These are phyloP conservation scores for Pseudocercospora fuligena DNA, from an alignment of 2,329 filamentous ascomycete species.

Conservation along the genomic window DNA sequence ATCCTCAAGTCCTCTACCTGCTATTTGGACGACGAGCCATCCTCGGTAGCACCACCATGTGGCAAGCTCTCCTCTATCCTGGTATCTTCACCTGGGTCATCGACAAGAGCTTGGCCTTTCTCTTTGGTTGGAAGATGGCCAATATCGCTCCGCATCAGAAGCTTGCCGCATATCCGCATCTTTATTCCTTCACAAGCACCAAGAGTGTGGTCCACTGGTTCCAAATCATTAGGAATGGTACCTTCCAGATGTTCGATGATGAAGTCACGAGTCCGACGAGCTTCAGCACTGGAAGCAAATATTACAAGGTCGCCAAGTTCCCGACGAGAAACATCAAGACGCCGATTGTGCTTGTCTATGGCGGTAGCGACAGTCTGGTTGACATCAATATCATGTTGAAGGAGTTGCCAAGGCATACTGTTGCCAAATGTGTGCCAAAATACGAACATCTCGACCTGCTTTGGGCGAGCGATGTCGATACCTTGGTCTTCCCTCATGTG, in stretches of 20 bases:
- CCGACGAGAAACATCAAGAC: constrained; percentile 97
- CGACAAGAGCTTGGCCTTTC: constrained; percentile 76
- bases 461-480: constrained; percentile 85
- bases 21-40: constrained; percentile 92
- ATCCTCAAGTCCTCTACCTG: constrained; percentile 87
- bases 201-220: constrained; percentile 99
- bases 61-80: constrained; percentile 94
- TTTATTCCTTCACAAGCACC: constrained; percentile 95
- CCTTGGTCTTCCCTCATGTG: constrained; percentile 86
- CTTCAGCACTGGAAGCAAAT: constrained; percentile 73
- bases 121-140: constrained; percentile 85
- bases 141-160: constrained; percentile 91
- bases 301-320: constrained; percentile 95
- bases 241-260: constrained; percentile 98
- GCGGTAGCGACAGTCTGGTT: constrained; percentile 89
- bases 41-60: constrained; percentile 91
- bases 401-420: constrained; percentile 82
- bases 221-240: constrained; percentile 95
- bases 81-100: constrained; percentile 90
- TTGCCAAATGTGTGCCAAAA: constrained; percentile 83
- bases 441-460: constrained; percentile 98
- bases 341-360: constrained; percentile 90
- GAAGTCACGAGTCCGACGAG: constrained; percentile 80
- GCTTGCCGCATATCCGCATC: constrained; percentile 89
- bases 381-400: constrained; percentile 92